Evolutionary conservation across 2,329 filamentous ascomycete species (phyloP).

Genomic region (Ilyonectria mors-panacis): DNA sequence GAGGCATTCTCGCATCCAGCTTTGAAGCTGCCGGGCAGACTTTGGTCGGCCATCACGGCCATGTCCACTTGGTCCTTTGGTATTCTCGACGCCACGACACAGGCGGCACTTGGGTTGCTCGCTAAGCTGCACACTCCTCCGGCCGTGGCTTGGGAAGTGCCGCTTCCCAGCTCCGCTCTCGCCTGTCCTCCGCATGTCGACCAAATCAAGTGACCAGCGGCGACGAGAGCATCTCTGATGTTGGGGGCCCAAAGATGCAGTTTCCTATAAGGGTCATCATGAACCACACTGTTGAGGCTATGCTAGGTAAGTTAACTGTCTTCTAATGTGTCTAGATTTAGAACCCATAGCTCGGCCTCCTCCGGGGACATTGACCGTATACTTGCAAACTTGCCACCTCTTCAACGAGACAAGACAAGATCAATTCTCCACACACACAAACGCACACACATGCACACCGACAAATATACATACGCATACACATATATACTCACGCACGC

Average conservation of each 20-base stretch:
- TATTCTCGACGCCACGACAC: constrained; percentile 2
- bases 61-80: constrained; percentile 1
- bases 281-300: background rate
- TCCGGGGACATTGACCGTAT: too few species aligned
- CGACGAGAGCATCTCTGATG: background rate
- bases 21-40: constrained; percentile 18
- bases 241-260: background rate
- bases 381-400: background rate
- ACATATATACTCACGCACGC: background rate
- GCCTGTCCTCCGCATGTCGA: constrained; percentile 28
- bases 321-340: background rate
- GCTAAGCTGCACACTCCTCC: background rate
- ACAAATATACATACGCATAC: too few species aligned
- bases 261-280: too few species aligned
- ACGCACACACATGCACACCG: background rate
- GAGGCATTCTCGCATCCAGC: constrained; percentile 41
- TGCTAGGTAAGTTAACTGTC: background rate
- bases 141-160: constrained; percentile 12
- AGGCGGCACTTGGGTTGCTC: background rate
- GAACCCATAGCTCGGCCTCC: background rate
- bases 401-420: background rate
- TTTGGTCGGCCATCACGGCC: constrained; percentile 10
- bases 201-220: constrained; percentile 31
- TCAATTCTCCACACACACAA: background rate
- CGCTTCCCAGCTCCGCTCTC: constrained; percentile 1